Conservation (phyloP, 768 basidiomycete species). For the Calocera viscosa region DNA sequence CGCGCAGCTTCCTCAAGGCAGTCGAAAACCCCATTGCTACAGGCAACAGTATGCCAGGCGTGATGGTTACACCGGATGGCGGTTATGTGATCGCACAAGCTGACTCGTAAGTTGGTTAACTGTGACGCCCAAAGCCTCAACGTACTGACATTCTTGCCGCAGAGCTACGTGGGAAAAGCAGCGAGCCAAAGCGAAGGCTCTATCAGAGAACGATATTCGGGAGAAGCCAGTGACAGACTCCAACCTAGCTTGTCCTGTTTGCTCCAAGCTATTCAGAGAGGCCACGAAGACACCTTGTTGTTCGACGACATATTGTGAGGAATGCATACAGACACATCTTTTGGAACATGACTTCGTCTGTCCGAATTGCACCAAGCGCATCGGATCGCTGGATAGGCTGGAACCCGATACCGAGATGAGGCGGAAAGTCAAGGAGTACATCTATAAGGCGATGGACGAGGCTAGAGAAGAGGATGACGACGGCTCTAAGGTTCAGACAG, state of each 20-base stretch:
- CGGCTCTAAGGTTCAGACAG: slow-evolving; percentile 13
- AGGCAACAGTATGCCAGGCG: slow-evolving; percentile 62
- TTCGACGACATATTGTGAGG: slow-evolving; percentile 82
- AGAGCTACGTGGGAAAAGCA: slow-evolving; percentile 96
- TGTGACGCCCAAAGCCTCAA: neutral
- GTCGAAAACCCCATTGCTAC: slow-evolving; percentile 68
- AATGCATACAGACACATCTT: slow-evolving; percentile 89
- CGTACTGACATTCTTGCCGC: slow-evolving; percentile 5
- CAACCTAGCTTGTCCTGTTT: slow-evolving; percentile 74
- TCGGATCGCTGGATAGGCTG: slow-evolving; percentile 80
- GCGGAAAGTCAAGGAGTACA: slow-evolving; percentile 65
- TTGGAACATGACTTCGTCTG: slow-evolving; percentile 92
- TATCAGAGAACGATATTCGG: slow-evolving; percentile 80
- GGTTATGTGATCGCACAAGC: slow-evolving; percentile 96
- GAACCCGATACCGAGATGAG: slow-evolving; percentile 67
- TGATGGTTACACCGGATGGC: slow-evolving; percentile 98
- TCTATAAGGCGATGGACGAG: slow-evolving; percentile 68
- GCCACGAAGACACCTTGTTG: slow-evolving; percentile 95
- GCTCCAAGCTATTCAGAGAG: slow-evolving; percentile 85
- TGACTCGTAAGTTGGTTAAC: slow-evolving; percentile 57
- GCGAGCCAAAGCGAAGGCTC: slow-evolving; percentile 59
- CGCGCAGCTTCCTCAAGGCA: slow-evolving; percentile 90
- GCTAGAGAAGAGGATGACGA: slow-evolving; percentile 42
- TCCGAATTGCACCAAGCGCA: slow-evolving; percentile 77
- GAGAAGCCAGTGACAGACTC: slow-evolving; percentile 65